Base-by-base conservation (phyloP, 345 rosid species). In the Erodium maritimum region DNA sequence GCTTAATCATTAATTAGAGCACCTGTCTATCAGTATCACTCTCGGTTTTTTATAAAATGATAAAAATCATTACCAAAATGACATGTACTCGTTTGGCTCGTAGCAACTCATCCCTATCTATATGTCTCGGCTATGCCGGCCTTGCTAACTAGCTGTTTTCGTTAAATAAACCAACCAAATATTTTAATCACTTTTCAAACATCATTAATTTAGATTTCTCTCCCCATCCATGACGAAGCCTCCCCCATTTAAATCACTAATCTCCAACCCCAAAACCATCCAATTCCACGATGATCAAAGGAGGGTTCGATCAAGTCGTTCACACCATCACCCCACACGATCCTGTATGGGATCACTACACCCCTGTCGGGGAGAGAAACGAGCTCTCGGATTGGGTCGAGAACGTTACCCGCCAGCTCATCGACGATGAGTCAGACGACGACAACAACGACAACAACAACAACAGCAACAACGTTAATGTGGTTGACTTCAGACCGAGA, bases 361-460 rank as follows among this genome's bases (percentile, higher is more conserved):
- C 5, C 54, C 19, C 17, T 22, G 55, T n/a, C 63, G 25, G 3
- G 17, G 55, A n/a, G 5, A 20, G 55, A 29, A 79, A 65, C 54
- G 87, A 79, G 57, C 83, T 84, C 42, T 74, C 85, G 1, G 85
- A 81, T 46, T 81, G 85, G 90, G 90, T 79, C 5, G 85, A 81
- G 62, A 77, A 76, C n/a, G 77, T 79, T 63, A 77, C 84, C 58
- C 77, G 67, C 64, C 87, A 84, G 57, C 84, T 78, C 65, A 69
- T 77, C 17, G 80, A 81, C 53, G 87, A 84, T 69, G 17, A 66
- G 67, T 77, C 81, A 1, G 83, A 72, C 9, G 61, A 66, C 13
- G 21, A 42, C 21, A 5, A 19, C 34, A 17, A 42, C 66, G 5
- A 21, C 77, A 56, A 59, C 62, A 54, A 64, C 50, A 29, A 55